A percentile compares a stretch with the other conserved stretches of the same genome.
Evolutionary conservation across 495 filamentous ascomycete species (phyloP).

Genomic region (Cairneyella variabilis): DNA sequence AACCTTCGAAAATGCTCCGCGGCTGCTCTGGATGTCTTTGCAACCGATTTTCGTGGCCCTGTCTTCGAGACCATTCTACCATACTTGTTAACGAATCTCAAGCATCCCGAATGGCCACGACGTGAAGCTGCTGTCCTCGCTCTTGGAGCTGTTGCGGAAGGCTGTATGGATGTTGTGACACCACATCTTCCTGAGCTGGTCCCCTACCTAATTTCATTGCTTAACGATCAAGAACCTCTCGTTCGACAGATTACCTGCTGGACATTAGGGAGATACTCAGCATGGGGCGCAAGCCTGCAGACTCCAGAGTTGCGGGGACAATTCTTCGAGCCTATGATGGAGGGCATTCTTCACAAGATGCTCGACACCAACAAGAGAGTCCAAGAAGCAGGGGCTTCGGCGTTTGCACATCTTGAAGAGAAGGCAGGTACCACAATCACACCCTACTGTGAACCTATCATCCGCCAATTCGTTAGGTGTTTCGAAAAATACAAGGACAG

Average conservation of each 20-base stretch:
- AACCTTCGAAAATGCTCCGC: conserved; percentile 97
- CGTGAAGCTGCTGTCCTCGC: conserved; percentile 94
- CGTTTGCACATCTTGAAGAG: conserved; percentile 94
- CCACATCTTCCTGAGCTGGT: conserved; percentile 90
- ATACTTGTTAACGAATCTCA: conserved; percentile 86
- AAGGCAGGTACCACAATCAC: conserved; percentile 76
- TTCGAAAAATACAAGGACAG: conserved; percentile 95
- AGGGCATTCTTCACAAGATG: conserved; percentile 91
- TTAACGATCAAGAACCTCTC: conserved; percentile 84
- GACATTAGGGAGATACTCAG: conserved; percentile 91
- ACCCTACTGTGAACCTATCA: conserved; percentile 84
- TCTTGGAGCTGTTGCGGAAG: conserved; percentile 90
- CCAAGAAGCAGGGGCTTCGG: conserved; percentile 93
- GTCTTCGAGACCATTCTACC: conserved; percentile 91
- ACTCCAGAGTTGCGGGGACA: conserved; percentile 61
- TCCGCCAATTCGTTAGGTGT: conserved; percentile 87
- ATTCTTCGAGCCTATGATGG: conserved; percentile 97
- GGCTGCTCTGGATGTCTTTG: conserved; percentile 90
- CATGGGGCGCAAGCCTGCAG: conserved; percentile 80
- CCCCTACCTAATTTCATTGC: conserved; percentile 81
- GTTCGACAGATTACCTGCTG: conserved; percentile 97
- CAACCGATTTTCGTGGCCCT: conserved; percentile 78
- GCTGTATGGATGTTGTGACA: conserved; percentile 84
- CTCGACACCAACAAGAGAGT: conserved; percentile 96
- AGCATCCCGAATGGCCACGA: conserved; percentile 84